Evolutionary conservation across 2,329 filamentous ascomycete genomes (phyloP), one percentile per base, ranked within the genome.

Genomic region (Coniochaeta hoffmannii): DNA sequence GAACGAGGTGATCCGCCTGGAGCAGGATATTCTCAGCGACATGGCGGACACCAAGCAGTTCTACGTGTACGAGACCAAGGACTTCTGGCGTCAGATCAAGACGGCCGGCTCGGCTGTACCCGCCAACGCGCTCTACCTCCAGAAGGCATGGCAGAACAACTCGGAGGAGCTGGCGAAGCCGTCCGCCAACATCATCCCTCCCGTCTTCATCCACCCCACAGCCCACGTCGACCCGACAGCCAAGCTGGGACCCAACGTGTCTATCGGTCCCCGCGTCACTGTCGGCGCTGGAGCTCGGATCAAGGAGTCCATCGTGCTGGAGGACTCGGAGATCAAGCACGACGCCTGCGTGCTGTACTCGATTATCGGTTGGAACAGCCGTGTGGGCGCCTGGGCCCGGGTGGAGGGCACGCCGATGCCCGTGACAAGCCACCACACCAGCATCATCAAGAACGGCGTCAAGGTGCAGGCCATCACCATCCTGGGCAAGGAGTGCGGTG

Each of bases 81-180:
- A 97, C 72, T 99, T 99, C 74, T 99, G 94, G 94, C 90, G 94
- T 65, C 94, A 99, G 79, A 97, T 99, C 82, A 99, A 99, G 83
- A 97, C 94, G 1, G 94, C 94, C 58, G 94, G 94, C 58, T 97
- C 93, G 6, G 94, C 94, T 52, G 91, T 99, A 28, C 94, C 94
- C 15, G 94, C 94, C 60, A 97, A 97, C 68, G 94, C 94, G 14
- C 82, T 99, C 32, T 99, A 99, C 75, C 84, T 99, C 55, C 90
- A 95, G 70, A 90, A 97, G 77, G 93, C 94, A 19, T 88, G 88
- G 78, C 93, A 97, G 74, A 82, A 79, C 46, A 85, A 85, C 62
- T 90, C 89, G 36, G 79, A 85, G 54, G 93, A 97, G 76, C 86
- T 97, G 53, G 86, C 90, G 12, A 76, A 85, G 60, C 88, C 92